Evolutionary conservation across 129 eudicot species (phyloP), one percentile per base, ranked within the genome.

Genomic region (Logfia minima): DNA sequence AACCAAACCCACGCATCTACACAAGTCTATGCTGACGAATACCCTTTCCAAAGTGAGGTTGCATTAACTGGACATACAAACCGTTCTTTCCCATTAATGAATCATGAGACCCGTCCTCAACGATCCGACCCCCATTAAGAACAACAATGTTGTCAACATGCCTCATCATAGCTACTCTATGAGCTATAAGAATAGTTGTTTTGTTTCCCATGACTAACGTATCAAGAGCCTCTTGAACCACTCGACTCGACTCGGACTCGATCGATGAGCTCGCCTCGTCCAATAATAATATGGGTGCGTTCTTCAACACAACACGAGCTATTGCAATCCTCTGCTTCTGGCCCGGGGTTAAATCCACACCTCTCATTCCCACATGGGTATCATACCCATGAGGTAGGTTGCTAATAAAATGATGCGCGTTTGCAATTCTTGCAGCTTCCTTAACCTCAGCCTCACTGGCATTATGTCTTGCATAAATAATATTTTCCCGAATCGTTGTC

Each of bases 311-410:
- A 23, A 93, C 98, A 26, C 98, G 83, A 21, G 98, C 98, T 19
- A 93, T 93, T n/a, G 98, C 98, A 66, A 93, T 93, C 80, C 98
- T 83, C 78, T 93, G 98, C 66, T 93, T 93, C 84, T 93, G 98
- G 29, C 98, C 98, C 4, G 97, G 97, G 66, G 98, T 93, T 23
- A 93, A 78, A 86, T 90, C 98, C 39, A 91, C 96, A 1, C 96
- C 98, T 76, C 98, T 87, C 98, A 93, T 93, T 23, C 98, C 98
- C 6, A 93, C 98, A 61, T 93, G 97, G 0, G 98, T 93, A 77
- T 93, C 98, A 67, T 93, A 93, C 76, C 98, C 98, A 23, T 93
- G 96, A 72, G 98, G 98, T 81, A 91, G 81, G 80, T 87, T 93
- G 81, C 97, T 91, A 53, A 93, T 93, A 73, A 93, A 93, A 78